Base-by-base conservation (phyloP, 139 green algal species). In the Chlorella sp. region DNA sequence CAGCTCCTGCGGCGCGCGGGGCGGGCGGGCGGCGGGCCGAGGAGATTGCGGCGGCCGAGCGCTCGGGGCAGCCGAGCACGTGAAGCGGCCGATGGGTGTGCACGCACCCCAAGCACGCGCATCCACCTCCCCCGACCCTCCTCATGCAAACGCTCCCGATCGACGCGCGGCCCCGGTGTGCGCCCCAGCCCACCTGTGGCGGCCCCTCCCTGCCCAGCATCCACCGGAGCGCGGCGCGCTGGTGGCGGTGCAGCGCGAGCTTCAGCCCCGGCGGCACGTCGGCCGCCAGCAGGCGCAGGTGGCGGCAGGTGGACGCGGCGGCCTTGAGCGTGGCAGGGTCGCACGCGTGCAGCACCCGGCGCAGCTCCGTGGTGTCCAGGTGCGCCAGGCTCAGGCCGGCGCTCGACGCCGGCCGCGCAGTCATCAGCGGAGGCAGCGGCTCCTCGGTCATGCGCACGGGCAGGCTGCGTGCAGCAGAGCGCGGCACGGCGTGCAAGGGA, bases 191-290 rank as follows among this genome's bases (percentile, higher is more conserved):
- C n/a, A n/a, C n/a, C n/a, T n/a, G n/a, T n/a, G n/a, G n/a, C n/a
- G 11, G 45, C n/a, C 4, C 21, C 77, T 92, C 87, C 5, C 80
- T 73, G 27, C 66, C 27, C 48, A 85, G 69, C 89, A 92, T 91
- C 86, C 86, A 92, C 27, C 67, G 62, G 51, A 92, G 42, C 15
- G 84, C 89, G 3, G 77, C 78, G 23, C 82, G 58, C 83, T 90
- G 88, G 60, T 94, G 90, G 0, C 84, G 86, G 58, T 85, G 92
- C 15, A 94, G 84, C 23, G 65, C 62, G 15, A 93, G 83, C 41
- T 80, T 56, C 43, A 94, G 71, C 14, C 81, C 87, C 8, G 91
- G 88, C 8, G 84, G 77, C 3, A 81, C 76, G 25, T 90, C 85
- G 14, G 29, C 50, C 7, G 79, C 65, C 2, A 83, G 29, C 6